A percentile compares a stretch with the other conserved stretches of the same genome.
Evolutionary conservation across 2,329 filamentous ascomycete genomes (phyloP).

Genomic region (Penicillium sumatraense): DNA sequence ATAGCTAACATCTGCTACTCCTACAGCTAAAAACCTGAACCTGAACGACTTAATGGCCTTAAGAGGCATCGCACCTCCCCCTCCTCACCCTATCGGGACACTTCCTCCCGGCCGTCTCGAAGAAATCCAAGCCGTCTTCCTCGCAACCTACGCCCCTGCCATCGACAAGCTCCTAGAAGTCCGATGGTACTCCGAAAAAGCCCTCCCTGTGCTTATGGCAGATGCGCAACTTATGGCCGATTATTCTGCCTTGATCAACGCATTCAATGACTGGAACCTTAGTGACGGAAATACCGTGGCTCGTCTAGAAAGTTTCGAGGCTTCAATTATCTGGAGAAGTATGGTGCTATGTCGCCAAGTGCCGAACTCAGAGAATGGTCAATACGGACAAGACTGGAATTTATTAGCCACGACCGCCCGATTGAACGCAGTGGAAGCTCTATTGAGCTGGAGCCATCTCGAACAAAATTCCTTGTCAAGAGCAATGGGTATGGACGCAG

Average conservation of each 20-base stretch:
- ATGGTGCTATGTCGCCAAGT: constrained; percentile 57
- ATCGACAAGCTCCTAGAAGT: constrained; percentile 81
- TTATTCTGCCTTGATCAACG: constrained; percentile 67
- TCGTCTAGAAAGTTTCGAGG: constrained; percentile 58
- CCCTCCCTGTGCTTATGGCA: constrained; percentile 56
- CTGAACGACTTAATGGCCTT: constrained; percentile 74
- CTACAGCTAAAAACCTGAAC: constrained; percentile 67
- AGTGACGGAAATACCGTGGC: constrained; percentile 42
- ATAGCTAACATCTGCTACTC: constrained; percentile 47
- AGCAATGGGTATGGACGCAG: constrained; percentile 45
- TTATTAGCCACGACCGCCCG: constrained; percentile 69
- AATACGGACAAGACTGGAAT: constrained; percentile 57
- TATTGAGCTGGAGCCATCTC: constrained; percentile 74
- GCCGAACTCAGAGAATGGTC: constrained; percentile 41
- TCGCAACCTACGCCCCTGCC: constrained; percentile 74
- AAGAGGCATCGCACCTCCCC: constrained; percentile 62
- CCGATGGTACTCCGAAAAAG: constrained; percentile 72
- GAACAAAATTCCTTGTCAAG: constrained; percentile 53
- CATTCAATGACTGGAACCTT: constrained; percentile 46
- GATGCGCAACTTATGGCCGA: constrained; percentile 67
- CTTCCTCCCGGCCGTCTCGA: constrained; percentile 57
- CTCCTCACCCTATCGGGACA: constrained; percentile 56
- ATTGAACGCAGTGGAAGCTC: constrained; percentile 73
- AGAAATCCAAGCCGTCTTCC: constrained; percentile 73
- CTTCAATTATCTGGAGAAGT: constrained; percentile 64